phyloP scores from a whole-genome alignment of 116 monocot genomes.

The Thalassia testudinum region DNA sequence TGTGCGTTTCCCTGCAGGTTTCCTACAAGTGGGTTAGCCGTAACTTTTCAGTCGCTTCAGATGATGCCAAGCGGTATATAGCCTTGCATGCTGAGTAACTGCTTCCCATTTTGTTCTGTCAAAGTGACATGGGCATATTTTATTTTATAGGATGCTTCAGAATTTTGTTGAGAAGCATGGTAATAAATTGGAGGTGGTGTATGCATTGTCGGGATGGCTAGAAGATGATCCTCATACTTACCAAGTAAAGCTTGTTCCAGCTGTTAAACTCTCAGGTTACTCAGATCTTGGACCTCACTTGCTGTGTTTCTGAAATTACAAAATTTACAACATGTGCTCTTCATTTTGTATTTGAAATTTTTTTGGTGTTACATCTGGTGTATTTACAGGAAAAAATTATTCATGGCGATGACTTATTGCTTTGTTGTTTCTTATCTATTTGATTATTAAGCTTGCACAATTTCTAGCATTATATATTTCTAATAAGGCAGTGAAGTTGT shows the following conservation, averaged over 20 bases:
- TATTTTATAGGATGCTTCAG: conserved; percentile 65
- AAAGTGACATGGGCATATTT: conserved; percentile 1
- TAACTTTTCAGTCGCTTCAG: conserved; percentile 74
- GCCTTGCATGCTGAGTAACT: not conserved
- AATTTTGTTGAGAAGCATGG: conserved; percentile 61
- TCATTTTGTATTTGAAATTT: no score
- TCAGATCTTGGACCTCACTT: no score
- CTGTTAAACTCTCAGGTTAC: conserved; percentile 14
- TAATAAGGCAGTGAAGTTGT: no score
- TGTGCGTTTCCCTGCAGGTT: conserved; percentile 37
- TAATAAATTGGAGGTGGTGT: conserved; percentile 52
- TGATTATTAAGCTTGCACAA: no score
- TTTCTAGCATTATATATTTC: no score
- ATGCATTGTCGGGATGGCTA: conserved; percentile 77
- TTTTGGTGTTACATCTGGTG: no score
- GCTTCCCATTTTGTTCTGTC: not conserved
- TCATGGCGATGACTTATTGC: no score
- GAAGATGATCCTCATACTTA: conserved; percentile 51
- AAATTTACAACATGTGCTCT: no score
- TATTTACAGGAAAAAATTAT: no score
- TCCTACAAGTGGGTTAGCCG: conserved; percentile 99
- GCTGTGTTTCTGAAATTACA: no score
- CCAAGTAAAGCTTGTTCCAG: conserved; percentile 68
- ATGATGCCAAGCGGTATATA: conserved; percentile 68
- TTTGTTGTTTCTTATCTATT: no score